A percentile compares a stretch with the other conserved stretches of the same genome.
Conservation (phyloP, 2,329 filamentous ascomycete genomes). For the Aspergillus fumigatus region DNA sequence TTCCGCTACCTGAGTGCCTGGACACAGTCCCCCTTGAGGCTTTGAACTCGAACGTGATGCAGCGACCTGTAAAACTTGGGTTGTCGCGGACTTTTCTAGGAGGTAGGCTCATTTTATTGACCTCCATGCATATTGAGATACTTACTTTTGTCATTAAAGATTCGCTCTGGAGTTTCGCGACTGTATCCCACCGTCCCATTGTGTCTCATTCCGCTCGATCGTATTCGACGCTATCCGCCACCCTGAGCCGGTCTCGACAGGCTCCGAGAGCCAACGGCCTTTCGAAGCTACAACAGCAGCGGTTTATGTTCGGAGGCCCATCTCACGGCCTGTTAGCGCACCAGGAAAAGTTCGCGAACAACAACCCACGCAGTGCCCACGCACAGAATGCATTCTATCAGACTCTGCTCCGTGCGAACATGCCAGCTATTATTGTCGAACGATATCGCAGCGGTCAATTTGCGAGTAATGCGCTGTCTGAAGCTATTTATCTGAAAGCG, state of each 20-base stretch:
- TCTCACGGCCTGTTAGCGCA: constrained; percentile 66
- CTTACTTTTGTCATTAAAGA: constrained; percentile 5
- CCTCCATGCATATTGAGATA: neutral
- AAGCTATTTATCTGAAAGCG: constrained; percentile 73
- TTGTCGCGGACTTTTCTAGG: constrained; percentile 14
- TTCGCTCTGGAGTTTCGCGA: constrained; percentile 14
- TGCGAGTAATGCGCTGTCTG: constrained; percentile 72
- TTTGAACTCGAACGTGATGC: constrained; percentile 18
- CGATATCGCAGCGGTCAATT: constrained; percentile 83
- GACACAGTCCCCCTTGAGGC: constrained; percentile 21
- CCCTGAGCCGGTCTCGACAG: constrained; percentile 21
- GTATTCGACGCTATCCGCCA: constrained; percentile 30
- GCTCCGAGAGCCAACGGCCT: constrained; percentile 20
- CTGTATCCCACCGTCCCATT: constrained; percentile 13
- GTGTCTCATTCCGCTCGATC: constrained; percentile 20
- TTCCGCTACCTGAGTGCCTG: constrained; percentile 25
- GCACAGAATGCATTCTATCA: constrained; percentile 94
- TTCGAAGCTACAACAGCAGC: constrained; percentile 30
- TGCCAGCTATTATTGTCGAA: constrained; percentile 89
- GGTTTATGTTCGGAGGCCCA: constrained; percentile 37
- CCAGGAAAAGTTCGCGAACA: constrained; percentile 86
- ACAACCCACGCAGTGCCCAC: constrained; percentile 79
- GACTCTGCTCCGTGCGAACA: constrained; percentile 81
- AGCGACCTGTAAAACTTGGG: constrained; percentile 15
- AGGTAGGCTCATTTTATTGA: constrained; percentile 13